Base-by-base conservation (phyloP, 2,329 filamentous ascomycete genomes). In the Rhynchosporium agropyri region DNA sequence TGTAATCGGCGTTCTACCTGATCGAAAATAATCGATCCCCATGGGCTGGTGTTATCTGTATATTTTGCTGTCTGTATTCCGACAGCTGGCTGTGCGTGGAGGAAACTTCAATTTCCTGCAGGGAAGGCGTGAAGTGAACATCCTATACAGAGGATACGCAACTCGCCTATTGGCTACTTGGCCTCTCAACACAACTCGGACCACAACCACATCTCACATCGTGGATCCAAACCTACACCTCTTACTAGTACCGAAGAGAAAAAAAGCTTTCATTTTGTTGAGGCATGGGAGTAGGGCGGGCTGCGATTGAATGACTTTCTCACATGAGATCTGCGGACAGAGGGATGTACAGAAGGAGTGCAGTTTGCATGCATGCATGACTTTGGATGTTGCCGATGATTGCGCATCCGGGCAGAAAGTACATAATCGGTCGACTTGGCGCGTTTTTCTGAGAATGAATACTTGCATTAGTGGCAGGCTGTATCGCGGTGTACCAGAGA, bases 11-110 rank as follows among this genome's bases (percentile, higher is more conserved):
- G 69, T 71, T 72, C 54, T 68, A 50, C 62, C 67, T 61, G 62
- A 53, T 65, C 61, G 60, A 63, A 56, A 49, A 62, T 65, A 65
- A 55, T 68, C 58, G 65, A 67, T 60, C 67, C 29, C 67, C 60
- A 58, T 66, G 65, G 68, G 66, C 61, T 61, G 71, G 71, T 74
- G 68, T 73, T 72, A 70, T 70, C 54, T 72, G 68, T 54, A 71
- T 71, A 63, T 63, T 66, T 65, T 61, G 63, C 54, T 43, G 59
- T 62, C 49, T 57, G 61, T 54, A 57, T 58, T 60, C 63, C 65
- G 56, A 65, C 66, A 67, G 66, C 67, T 67, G 68, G 64, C 67
- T 67, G 65, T 70, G 67, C 65, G 64, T 68, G 67, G 66, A 29
- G 53, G n/a, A 31, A 63, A 54, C 55, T 63, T 33, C 20, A 20